Percentiles rank a stretch among this genome's conserved stretches.
Evolutionary conservation across 805 yeast species (phyloP).

Genomic region (Ogataea angusta): DNA sequence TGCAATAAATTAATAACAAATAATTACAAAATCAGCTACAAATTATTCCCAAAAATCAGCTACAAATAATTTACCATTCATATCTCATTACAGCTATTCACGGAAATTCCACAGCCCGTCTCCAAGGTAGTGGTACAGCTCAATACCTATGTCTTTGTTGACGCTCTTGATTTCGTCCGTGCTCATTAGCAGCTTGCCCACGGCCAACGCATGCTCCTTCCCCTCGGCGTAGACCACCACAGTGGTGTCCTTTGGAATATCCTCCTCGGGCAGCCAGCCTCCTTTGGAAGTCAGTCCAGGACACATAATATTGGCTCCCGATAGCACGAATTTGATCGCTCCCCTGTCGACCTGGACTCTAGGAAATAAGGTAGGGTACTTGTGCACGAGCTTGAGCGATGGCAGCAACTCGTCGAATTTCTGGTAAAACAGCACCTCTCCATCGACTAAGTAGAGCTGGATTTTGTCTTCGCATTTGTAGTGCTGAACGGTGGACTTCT

Average conservation of each 20-base stretch:
- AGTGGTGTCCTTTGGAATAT: constrained; percentile 60
- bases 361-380: constrained; percentile 81
- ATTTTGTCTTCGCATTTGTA: constrained; percentile 89
- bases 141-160: constrained; percentile 89
- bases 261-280: constrained; percentile 74
- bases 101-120: constrained; percentile 79
- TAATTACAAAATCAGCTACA: background rate
- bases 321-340: constrained; percentile 90
- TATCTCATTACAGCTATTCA: constrained; percentile 8
- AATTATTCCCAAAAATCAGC: background rate
- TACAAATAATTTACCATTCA: background rate
- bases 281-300: constrained; percentile 90
- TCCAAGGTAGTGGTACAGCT: constrained; percentile 76
- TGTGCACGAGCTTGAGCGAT: constrained; percentile 68
- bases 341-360: constrained; percentile 90
- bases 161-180: constrained; percentile 79
- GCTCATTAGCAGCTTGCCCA: constrained; percentile 85
- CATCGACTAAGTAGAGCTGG: constrained; percentile 69
- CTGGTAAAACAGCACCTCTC: constrained; percentile 74
- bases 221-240: constrained; percentile 91
- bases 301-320: constrained; percentile 97
- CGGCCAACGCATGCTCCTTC: constrained; percentile 84
- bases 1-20: constrained; percentile 2
- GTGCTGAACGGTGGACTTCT: constrained; percentile 75
- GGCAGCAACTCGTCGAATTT: constrained; percentile 81